Evolutionary conservation across 1,139 yeast genomes (phyloP).

Genomic region (Kodamaea alishanica): DNA sequence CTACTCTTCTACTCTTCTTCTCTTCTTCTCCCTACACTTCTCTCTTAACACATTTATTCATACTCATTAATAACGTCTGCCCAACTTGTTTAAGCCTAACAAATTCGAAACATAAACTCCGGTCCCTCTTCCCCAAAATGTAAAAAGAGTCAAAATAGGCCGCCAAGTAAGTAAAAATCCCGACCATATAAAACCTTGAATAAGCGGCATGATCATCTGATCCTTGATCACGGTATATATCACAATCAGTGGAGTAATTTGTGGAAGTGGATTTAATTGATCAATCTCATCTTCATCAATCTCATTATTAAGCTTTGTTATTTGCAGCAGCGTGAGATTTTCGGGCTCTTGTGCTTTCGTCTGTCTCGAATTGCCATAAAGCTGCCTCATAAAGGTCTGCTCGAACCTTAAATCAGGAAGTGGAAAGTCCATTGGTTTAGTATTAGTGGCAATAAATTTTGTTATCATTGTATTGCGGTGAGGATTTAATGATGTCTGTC

Average conservation of each 20-base stretch:
- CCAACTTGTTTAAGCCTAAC: constrained; percentile 21
- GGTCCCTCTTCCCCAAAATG: constrained; percentile 29
- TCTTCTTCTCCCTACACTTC: too few relatives aligned
- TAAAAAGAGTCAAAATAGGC: constrained; percentile 28
- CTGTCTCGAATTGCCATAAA: constrained; percentile 27
- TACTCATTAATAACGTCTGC: too few relatives aligned
- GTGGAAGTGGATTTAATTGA: constrained; percentile 18
- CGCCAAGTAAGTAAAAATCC: constrained; percentile 30
- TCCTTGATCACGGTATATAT: constrained; percentile 58
- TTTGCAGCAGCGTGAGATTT: constrained; percentile 23
- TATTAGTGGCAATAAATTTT: neutral
- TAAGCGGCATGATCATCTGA: constrained; percentile 64
- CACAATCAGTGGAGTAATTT: constrained; percentile 47
- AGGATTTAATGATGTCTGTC: neutral
- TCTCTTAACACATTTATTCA: too few relatives aligned
- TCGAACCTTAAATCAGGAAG: constrained; percentile 71
- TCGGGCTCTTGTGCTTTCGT: constrained; percentile 1
- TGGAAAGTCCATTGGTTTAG: constrained; percentile 15
- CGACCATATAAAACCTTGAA: constrained; percentile 44
- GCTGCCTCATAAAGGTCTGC: constrained; percentile 51
- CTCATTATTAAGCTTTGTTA: constrained; percentile 19
- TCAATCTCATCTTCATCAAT: constrained; percentile 24
- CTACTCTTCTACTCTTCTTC: too few relatives aligned
- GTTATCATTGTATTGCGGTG: neutral
- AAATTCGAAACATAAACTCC: constrained; percentile 28